Evolutionary conservation across 2,329 filamentous ascomycete genomes (phyloP), one percentile per base, ranked within the genome.

Genomic region (Trichoderma koningii): DNA sequence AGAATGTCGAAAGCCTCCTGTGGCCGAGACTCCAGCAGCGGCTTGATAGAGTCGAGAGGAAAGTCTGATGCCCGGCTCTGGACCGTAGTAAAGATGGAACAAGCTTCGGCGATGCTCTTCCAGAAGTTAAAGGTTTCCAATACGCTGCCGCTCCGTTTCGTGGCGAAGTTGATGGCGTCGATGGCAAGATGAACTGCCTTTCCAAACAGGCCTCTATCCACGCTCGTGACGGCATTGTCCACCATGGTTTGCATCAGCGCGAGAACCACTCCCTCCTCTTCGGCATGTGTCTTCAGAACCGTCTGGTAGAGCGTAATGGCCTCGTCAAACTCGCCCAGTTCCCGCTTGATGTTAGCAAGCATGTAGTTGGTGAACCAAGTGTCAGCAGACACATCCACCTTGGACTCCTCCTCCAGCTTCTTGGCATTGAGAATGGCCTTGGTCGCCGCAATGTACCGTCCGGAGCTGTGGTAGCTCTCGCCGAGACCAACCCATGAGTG

Each of bases 331-430:
- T 96, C 89, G n/a, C 92, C 93, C 55, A 98, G 83, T 73, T 98
- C 94, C 62, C 93, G 87, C 75, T 93, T 92, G 63, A 99, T 91
- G 72, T 99, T 98, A 47, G 92, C 93, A 66, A 98, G 85, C 89
- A 99, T 96, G 76, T 97, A 97, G 73, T 92, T 92, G 7, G 93
- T 93, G 75, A 97, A 99, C 95, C 95, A 99, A 10, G 86, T 90
- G 70, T 96, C 90, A 0, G 85, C 87, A 2, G 77, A 74, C 0
- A 74, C 84, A 76, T 72, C 83, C 73, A n/a, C 81, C 76, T 73
- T 70, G 0, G 84, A 76, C 1, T 83, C 81, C 30, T 85, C 82
- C 68, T 94, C 91, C 5, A 97, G 82, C 62, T 85, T 85, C 73
- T 94, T 89, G 0, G 94, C 95, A 72, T 96, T 90, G 41, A 91